These are phyloP conservation scores for Eucalyptus regnans DNA, from an alignment of 345 rosid genomes.

Conservation along the genomic window DNA sequence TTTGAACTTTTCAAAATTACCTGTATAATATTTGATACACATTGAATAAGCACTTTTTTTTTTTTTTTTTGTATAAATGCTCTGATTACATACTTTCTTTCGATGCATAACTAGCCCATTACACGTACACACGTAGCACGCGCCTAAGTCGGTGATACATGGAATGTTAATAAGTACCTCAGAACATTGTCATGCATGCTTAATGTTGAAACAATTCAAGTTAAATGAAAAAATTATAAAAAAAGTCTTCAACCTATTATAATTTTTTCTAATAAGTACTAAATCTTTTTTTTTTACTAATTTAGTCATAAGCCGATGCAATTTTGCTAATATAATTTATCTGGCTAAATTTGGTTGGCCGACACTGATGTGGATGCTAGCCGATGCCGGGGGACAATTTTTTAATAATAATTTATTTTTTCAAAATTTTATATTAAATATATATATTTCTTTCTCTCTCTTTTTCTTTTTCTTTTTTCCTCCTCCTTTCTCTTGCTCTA, in stretches of 20 bases:
- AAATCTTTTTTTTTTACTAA: too few relatives aligned
- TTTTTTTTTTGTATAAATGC: not conserved
- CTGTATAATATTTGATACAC: not conserved
- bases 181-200: not conserved
- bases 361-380: accelerated
- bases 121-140: not conserved
- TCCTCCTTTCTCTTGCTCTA: accelerated
- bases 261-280: too few relatives aligned
- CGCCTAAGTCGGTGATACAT: accelerated
- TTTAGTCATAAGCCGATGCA: too few relatives aligned
- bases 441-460: too few relatives aligned
- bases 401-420: too few relatives aligned
- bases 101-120: not conserved
- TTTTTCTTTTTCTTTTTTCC: accelerated
- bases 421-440: too few relatives aligned
- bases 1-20: not conserved
- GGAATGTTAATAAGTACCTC: not conserved
- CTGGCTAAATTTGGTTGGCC: accelerated
- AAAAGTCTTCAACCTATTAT: too few relatives aligned
- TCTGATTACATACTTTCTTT: not conserved
- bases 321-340: too few relatives aligned
- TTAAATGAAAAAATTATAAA: not conserved
- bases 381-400: accelerated
- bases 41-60: not conserved
- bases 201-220: not conserved